Evolutionary conservation across 2,329 filamentous ascomycete species (phyloP), one percentile per base, ranked within the genome.

Genomic region (Trichoderma sp.): DNA sequence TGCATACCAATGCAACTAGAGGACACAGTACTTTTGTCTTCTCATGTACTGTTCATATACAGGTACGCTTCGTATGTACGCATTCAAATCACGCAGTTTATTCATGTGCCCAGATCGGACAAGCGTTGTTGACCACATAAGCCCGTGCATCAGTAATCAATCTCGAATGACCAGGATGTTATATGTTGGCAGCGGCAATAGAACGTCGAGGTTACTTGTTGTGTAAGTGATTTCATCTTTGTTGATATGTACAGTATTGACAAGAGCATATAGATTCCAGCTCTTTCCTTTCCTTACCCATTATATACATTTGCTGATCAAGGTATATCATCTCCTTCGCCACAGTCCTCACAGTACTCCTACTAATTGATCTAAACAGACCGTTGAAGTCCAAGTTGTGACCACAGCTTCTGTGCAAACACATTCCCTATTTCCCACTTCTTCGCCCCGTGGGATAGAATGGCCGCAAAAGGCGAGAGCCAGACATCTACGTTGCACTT

Each of bases 331-430:
- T 7, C 21, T 7, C 18, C 11, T 9, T 21, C 53, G 14, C 21
- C 6, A 11, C 24, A 3, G 16, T 7, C 16, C 33, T 71, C 33
- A 21, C 11, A 11, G 9, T 18, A 27, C 21, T 21, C 4, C 29
- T 21, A 45, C 18, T 7, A 18, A 45, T 16, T 2, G 3, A 18
- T 1, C 21, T 29, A 71, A 33, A 62, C 11, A 45, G 53, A 60
- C 41, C 60, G 60, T 60, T 64, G 60, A 18, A 62, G 50, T 11
- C 75, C 75, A 14, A 76, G 69, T 24, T 41, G 72, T 8, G 71
- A 60, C 75, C 75, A 76, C 50, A 76, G 56, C 35, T 41, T 76
- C 69, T 74, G 69, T 38, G 75, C 75, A 73, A 76, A 73, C n/a
- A 53, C 69, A 21, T 76, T 31, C 1, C 69, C 69, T 27, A 67